Percentiles rank a stretch among this genome's conserved stretches.
Evolutionary conservation across 139 green algal species (phyloP).

Genomic region (Asterochloris sp.): DNA sequence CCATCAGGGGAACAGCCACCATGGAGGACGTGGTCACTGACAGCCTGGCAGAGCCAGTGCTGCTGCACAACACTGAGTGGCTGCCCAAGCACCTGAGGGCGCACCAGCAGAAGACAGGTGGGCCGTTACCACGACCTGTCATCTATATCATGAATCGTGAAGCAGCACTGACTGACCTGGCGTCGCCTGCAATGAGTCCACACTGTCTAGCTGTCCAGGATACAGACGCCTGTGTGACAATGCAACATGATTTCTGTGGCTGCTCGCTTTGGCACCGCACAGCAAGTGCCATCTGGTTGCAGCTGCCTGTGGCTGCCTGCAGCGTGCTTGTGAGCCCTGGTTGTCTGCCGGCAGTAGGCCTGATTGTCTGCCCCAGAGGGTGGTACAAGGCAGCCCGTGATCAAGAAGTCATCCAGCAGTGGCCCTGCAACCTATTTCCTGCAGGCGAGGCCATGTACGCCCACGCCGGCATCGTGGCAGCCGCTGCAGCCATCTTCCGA

Average conservation of each 20-base stretch:
- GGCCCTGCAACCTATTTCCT: background rate
- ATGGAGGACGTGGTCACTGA: constrained; percentile 55
- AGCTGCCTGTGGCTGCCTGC: no score
- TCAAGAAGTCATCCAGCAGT: no score
- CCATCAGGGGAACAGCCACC: constrained; percentile 47
- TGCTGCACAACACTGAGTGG: constrained; percentile 29
- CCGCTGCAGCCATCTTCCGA: constrained; percentile 39
- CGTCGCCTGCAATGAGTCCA: background rate
- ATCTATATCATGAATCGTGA: background rate
- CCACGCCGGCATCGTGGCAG: constrained; percentile 50
- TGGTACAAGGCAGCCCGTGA: no score
- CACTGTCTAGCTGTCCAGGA: background rate
- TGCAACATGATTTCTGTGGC: background rate
- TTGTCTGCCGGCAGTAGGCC: no score
- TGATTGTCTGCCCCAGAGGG: no score
- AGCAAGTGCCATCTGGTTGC: no score
- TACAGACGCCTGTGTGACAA: background rate
- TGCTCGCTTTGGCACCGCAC: background rate
- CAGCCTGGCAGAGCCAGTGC: constrained; percentile 35
- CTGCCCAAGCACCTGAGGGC: constrained; percentile 32
- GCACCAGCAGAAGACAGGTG: background rate
- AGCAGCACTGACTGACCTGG: background rate
- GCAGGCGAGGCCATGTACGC: constrained; percentile 33
- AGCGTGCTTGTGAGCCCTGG: no score
- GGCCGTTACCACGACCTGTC: background rate